Conservation (phyloP, 345 rosid genomes). For the Eucalyptus lansdowneana region DNA sequence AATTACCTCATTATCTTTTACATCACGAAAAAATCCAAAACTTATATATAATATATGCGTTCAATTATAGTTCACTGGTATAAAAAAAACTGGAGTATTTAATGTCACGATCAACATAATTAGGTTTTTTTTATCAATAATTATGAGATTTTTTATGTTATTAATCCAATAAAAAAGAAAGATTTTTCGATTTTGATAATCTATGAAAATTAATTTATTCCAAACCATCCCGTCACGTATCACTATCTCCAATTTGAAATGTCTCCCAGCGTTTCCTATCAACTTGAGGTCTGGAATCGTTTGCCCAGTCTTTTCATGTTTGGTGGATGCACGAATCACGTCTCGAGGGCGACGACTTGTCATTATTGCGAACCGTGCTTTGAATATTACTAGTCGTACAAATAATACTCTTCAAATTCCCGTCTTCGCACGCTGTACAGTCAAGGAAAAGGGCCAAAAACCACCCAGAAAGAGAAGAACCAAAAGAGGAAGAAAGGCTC, state of each 20-base stretch:
- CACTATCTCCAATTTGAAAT: background rate
- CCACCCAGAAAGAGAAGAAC: background rate
- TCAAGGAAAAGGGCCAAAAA: background rate
- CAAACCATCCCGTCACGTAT: background rate
- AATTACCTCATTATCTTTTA: no score
- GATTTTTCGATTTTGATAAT: background rate
- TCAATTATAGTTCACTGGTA: no score
- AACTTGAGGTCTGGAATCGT: background rate
- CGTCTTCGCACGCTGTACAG: background rate
- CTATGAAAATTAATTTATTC: background rate
- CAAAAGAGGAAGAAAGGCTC: background rate
- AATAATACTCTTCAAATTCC: background rate
- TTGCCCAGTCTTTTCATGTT: background rate
- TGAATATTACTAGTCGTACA: background rate
- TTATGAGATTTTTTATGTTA: background rate
- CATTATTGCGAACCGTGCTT: background rate
- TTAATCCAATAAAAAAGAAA: background rate
- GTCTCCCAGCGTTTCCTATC: background rate
- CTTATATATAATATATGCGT: no score
- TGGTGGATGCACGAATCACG: background rate
- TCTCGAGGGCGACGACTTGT: background rate
- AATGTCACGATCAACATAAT: no score
- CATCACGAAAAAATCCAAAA: no score
- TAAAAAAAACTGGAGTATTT: no score
- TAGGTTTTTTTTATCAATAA: no score